Evolutionary conservation across 106 monocot species (phyloP), one percentile per base, ranked within the genome.

Genomic region (Iris macrosiphon): DNA sequence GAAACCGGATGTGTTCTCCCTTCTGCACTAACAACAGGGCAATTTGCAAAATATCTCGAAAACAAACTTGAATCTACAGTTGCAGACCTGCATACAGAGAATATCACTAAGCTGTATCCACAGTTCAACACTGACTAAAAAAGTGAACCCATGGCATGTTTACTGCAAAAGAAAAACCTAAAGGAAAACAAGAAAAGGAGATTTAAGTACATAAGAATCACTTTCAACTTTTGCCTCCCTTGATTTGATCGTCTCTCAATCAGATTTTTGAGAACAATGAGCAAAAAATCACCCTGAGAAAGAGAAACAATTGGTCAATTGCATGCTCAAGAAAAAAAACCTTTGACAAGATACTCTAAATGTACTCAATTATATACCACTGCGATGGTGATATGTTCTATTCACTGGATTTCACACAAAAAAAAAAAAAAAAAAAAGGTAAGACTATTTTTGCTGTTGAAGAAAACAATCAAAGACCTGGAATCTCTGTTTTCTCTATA

Each of bases 1-100:
- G 83, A 78, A 55, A 98, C 96, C 19, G 96, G 90, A 78, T 90
- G 78, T 51, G 83, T 98, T 64, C 96, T 79, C 38, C 96, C 96
- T 71, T 98, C 74, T 30, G 75, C 96, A 44, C 17, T 72, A 60
- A 98, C 69, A 42, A 98, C 74, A 66, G 96, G 96, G 52, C 96
- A 98, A 65, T 73, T 70, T 33, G 83, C 83, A 62, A 91, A 91
- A 49, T 98, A 98, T 21, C 66, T 80, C 18, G 77, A 77, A 51
- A 90, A 98, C 56, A 98, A 64, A 57, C 44, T 78, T 43, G 96
- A 72, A 56, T 98, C 80, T 50, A 98, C 75, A 18, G 96, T 98
- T 33, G 96, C 96, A 49, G 96, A 98, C 96, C 96, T 98, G 42
- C 30, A 52, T 52, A n/a, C 16, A 71, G 7, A 33, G 26, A 13